A percentile compares a stretch with the other conserved stretches of the same genome.
These are phyloP conservation scores for Chaetomium strumarium DNA, from an alignment of 2,329 filamentous ascomycete species.

Conservation along the genomic window DNA sequence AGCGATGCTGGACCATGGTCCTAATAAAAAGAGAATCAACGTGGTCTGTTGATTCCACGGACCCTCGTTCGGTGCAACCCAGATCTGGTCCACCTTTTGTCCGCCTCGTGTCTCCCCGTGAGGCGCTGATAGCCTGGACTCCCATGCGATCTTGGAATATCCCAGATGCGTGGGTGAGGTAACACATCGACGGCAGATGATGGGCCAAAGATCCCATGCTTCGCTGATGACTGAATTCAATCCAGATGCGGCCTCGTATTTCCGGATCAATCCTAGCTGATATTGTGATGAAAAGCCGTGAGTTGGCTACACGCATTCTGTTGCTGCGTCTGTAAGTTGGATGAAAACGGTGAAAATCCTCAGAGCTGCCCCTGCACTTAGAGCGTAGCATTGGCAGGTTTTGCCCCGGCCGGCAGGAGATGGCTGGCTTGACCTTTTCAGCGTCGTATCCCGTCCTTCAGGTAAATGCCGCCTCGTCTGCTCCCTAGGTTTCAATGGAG, in stretches of 20 bases:
- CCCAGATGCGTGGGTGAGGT: background rate
- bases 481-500: conserved; percentile 3
- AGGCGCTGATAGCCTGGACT: conserved; percentile 10
- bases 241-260: conserved; percentile 12
- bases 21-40: background rate
- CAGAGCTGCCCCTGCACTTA: conserved; percentile 2
- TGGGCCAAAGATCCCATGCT: background rate
- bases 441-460: conserved; percentile 15
- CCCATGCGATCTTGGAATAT: background rate
- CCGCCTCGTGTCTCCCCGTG: background rate
- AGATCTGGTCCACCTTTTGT: conserved; percentile 1
- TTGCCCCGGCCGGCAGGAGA: conserved; percentile 16
- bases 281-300: background rate
- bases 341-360: background rate
- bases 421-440: conserved; percentile 10
- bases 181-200: background rate
- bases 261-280: conserved; percentile 10
- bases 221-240: background rate
- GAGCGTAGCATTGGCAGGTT: conserved; percentile 21
- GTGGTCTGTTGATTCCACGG: background rate
- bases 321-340: background rate
- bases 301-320: background rate
- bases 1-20: background rate
- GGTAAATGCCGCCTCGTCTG: conserved; percentile 14
- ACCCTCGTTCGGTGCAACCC: background rate